These are phyloP conservation scores for Aphanomyces astaci DNA, from an alignment of 352 stramenopile species.

Conservation along the genomic window DNA sequence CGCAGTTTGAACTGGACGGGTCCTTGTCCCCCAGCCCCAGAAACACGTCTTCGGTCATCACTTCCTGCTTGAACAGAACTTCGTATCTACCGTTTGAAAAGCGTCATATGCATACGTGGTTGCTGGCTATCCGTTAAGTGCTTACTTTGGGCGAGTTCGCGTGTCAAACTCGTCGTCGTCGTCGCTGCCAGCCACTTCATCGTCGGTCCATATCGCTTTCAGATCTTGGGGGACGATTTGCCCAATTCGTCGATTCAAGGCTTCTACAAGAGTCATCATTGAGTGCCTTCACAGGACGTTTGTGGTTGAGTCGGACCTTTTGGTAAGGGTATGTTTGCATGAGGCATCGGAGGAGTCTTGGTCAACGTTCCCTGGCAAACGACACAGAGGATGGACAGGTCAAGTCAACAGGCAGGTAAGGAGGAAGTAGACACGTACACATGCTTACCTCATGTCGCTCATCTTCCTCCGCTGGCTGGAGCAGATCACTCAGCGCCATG, in stretches of 20 bases:
- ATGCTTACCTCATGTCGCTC: no score
- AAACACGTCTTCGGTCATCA: conserved; percentile 83
- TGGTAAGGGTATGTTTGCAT: background rate
- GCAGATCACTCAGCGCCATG: conserved; percentile 3
- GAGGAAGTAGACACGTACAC: no score
- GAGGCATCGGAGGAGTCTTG: no score
- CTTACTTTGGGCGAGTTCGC: conserved; percentile 43
- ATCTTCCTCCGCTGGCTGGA: background rate
- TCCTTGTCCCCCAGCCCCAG: conserved; percentile 76
- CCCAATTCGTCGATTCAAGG: conserved; percentile 42
- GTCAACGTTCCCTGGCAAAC: no score
- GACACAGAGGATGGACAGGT: no score
- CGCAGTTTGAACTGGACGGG: conserved; percentile 67
- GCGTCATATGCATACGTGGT: no score
- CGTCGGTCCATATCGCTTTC: conserved; percentile 62
- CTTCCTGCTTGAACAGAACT: conserved; percentile 78
- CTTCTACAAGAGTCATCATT: conserved; percentile 11
- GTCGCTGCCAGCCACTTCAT: conserved; percentile 65
- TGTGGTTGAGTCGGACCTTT: background rate
- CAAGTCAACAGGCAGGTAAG: no score
- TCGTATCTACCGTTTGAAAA: conserved; percentile 29
- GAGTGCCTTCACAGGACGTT: background rate
- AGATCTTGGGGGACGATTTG: conserved; percentile 52
- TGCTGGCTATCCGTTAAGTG: no score
- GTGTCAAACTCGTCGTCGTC: conserved; percentile 70